phyloP scores from a whole-genome alignment of 2,329 filamentous ascomycete genomes.

The Knoxdaviesia proteae region DNA sequence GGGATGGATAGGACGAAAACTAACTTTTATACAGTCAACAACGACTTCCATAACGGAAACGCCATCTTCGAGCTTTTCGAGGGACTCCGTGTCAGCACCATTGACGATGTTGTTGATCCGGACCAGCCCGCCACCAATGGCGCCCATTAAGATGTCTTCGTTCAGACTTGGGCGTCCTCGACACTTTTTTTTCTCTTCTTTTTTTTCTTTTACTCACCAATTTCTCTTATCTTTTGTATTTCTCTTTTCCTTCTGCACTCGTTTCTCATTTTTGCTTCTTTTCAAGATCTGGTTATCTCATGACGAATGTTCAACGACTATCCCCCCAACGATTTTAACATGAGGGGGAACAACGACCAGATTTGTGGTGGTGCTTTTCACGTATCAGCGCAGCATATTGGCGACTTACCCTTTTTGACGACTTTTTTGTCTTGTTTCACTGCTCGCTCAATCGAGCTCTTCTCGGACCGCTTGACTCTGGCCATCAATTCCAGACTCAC shows the following conservation, averaged over 20 bases:
- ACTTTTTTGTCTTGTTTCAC: no score
- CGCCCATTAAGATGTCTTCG: constrained; percentile 1
- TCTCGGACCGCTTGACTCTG: no score
- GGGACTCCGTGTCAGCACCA: constrained; percentile 46
- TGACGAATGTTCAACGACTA: no score
- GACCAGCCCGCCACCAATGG: constrained; percentile 1
- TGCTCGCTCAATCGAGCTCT: no score
- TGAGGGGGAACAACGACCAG: no score
- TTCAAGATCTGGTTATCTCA: neutral
- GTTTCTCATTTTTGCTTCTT: constrained; percentile 1
- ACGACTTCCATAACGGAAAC: constrained; percentile 76
- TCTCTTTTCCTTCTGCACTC: neutral
- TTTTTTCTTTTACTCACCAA: neutral
- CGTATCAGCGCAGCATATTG: no score
- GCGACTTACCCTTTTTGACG: no score
- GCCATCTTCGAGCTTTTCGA: constrained; percentile 76
- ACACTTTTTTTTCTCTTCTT: neutral
- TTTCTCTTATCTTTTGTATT: neutral
- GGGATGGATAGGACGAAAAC: neutral
- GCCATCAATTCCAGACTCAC: no score
- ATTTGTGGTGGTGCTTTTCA: no score
- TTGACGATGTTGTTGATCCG: constrained; percentile 20
- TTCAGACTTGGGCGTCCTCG: neutral
- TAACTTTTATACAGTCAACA: constrained; percentile 48
- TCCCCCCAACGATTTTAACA: no score